Evolutionary conservation across 352 stramenopile species (phyloP), one percentile per base, ranked within the genome.

Genomic region (Phytophthora hybrid): DNA sequence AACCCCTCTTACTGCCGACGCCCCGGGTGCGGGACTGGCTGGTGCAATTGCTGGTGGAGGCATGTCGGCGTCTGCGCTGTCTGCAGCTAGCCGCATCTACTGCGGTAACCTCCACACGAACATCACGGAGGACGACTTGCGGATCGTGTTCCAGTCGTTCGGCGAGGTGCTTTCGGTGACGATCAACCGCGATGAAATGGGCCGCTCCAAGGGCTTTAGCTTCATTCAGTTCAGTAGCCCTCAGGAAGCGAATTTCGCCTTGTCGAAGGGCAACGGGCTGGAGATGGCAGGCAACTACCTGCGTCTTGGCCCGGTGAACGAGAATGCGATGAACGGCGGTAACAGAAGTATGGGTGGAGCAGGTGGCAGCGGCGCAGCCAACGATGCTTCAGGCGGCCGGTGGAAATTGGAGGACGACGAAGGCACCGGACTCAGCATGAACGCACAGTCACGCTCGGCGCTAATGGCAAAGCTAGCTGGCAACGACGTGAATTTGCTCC

Each of bases 341-440:
- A 79, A 76, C 32, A 72, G 71, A 64, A 59, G 74, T 37, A 59
- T 49, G 39, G 62, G 62, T 57, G 69, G 69, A 29, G 57, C 58
- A 23, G 86, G 51, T 63, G 18, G 32, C 23, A 59, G 21, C 23
- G 57, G 73, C 13, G 31, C n/a, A 23, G 76, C 80, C 39, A 70
- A 62, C 26, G 55, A 41, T 44, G 37, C 37, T 59, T 31, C 64
- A 69, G 74, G 74, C n/a, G 78, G 71, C 13, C 67, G 82, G 47
- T 98, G 93, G 92, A 97, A 96, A 66, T 80, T 97, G 8, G 93
- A 98, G 46, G 88, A 94, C 51, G 90, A 97, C 49, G 93, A 97
- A 55, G 91, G 89, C 4, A 82, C 72, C 14, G 89, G 89, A 37
- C 71, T 97, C 57, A 91, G 79, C 32, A 94, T 98, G 87, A 96